phyloP scores from a whole-genome alignment of 768 basidiomycete species.

The Cyathus striatus region DNA sequence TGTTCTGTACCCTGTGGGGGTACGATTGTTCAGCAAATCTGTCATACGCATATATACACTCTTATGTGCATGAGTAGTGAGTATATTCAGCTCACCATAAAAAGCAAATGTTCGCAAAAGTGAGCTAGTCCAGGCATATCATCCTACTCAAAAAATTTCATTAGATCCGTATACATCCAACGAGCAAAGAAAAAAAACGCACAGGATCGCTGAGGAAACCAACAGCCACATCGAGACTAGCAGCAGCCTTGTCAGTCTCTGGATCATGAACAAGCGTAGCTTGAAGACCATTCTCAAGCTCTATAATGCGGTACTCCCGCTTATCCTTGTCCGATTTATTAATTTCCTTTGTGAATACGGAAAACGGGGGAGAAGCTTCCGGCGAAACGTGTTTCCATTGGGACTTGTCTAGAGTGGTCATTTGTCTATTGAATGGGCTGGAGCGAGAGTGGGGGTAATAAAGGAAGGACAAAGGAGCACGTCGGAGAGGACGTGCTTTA shows the following conservation, averaged over 20 bases:
- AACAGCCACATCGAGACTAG: slow-evolving; percentile 90
- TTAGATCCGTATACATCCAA: not conserved
- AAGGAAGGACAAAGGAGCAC: no score
- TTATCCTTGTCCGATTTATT: slow-evolving; percentile 75
- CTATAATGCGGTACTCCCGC: slow-evolving; percentile 75
- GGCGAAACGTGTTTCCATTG: slow-evolving; percentile 1
- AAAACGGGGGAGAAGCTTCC: slow-evolving; percentile 34
- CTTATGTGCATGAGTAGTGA: not conserved
- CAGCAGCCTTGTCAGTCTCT: slow-evolving; percentile 90
- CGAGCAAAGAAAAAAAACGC: slow-evolving; percentile 27
- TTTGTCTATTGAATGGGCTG: no score
- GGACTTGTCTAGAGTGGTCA: no score
- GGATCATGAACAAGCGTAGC: slow-evolving; percentile 80
- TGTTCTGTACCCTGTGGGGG: slow-evolving; percentile 64
- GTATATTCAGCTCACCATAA: slow-evolving; percentile 63
- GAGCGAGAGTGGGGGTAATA: no score
- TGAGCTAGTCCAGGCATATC: slow-evolving; percentile 93
- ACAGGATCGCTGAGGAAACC: slow-evolving; percentile 94
- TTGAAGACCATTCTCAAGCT: slow-evolving; percentile 86
- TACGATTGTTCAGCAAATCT: not conserved
- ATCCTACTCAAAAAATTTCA: slow-evolving; percentile 33
- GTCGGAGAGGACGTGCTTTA: no score
- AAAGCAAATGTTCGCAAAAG: slow-evolving; percentile 94
- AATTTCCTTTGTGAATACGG: slow-evolving; percentile 53
- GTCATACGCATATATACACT: not conserved